Evolutionary conservation across 1,139 yeast species (phyloP).

Genomic region (Wickerhamomyces sp.): DNA sequence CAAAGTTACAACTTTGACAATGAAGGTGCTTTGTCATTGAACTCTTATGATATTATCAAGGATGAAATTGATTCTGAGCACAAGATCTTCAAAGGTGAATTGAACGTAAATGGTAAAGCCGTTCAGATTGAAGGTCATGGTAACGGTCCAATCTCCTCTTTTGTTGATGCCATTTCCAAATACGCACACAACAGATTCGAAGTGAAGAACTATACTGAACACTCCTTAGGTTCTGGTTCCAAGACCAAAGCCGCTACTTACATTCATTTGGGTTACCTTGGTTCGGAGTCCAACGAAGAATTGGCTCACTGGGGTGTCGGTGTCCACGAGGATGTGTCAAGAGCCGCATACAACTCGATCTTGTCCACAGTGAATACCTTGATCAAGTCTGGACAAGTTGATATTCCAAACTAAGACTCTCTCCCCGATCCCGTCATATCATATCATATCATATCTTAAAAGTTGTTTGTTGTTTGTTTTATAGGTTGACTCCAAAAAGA

Average conservation of each 20-base stretch:
- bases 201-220: constrained; percentile 85
- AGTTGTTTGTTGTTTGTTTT: too few relatives aligned
- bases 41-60: constrained; percentile 43
- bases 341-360: constrained; percentile 79
- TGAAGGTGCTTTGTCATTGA: constrained; percentile 40
- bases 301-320: constrained; percentile 88
- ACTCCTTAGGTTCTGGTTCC: constrained; percentile 85
- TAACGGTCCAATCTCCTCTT: constrained; percentile 94
- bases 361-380: constrained; percentile 62
- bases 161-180: constrained; percentile 67
- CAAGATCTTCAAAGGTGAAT: constrained; percentile 46
- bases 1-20: constrained; percentile 60
- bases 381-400: constrained; percentile 26
- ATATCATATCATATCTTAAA: too few relatives aligned
- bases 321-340: constrained; percentile 86
- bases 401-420: too few relatives aligned
- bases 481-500: too few relatives aligned
- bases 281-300: constrained; percentile 39
- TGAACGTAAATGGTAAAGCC: constrained; percentile 39
- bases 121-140: constrained; percentile 64
- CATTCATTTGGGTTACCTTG: constrained; percentile 54
- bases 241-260: constrained; percentile 87
- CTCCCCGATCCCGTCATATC: too few relatives aligned
- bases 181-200: constrained; percentile 56
- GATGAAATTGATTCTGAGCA: constrained; percentile 34